Conservation (phyloP, 2,329 filamentous ascomycete genomes). For the Monosporascus sp. region DNA sequence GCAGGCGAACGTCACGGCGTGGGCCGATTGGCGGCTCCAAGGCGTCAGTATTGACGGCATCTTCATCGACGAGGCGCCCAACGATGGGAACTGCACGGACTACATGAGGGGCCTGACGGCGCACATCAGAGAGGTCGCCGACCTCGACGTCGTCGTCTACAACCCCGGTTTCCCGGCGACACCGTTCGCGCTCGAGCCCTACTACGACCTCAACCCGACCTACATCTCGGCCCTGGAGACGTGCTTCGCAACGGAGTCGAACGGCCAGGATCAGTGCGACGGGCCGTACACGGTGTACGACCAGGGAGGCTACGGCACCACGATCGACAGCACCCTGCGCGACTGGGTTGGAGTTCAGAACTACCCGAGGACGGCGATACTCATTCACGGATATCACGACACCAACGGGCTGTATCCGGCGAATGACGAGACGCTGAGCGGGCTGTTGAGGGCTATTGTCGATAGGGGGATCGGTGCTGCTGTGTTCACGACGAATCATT, state of each 20-base stretch:
- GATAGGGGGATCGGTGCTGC: neutral
- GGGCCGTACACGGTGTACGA: slow-evolving; percentile 1
- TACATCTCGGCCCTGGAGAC: slow-evolving; percentile 2
- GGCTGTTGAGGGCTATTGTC: neutral
- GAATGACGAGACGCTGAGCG: neutral
- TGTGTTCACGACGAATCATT: slow-evolving; percentile 1
- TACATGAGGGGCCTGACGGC: slow-evolving; percentile 1
- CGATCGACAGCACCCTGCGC: slow-evolving; percentile 1
- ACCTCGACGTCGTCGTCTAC: slow-evolving; percentile 1
- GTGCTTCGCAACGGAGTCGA: slow-evolving; percentile 1
- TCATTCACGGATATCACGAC: slow-evolving; percentile 5
- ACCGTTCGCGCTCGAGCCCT: neutral
- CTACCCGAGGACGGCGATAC: slow-evolving; percentile 1
- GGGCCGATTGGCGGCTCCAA: slow-evolving; percentile 1
- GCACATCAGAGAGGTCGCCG: neutral
- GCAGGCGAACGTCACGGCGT: slow-evolving; percentile 1
- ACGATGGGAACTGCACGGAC: neutral
- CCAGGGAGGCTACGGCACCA: slow-evolving; percentile 2
- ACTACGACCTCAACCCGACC: neutral
- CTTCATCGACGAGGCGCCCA: slow-evolving; percentile 4
- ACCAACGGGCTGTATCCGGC: slow-evolving; percentile 1
- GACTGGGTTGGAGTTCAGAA: slow-evolving; percentile 1
- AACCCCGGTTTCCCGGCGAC: slow-evolving; percentile 3
- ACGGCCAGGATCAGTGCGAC: slow-evolving; percentile 2
- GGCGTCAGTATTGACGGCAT: neutral